A percentile compares a stretch with the other conserved stretches of the same genome.
phyloP scores from a whole-genome alignment of 2,329 filamentous ascomycete species.

The Tricladium varicosporioides region DNA sequence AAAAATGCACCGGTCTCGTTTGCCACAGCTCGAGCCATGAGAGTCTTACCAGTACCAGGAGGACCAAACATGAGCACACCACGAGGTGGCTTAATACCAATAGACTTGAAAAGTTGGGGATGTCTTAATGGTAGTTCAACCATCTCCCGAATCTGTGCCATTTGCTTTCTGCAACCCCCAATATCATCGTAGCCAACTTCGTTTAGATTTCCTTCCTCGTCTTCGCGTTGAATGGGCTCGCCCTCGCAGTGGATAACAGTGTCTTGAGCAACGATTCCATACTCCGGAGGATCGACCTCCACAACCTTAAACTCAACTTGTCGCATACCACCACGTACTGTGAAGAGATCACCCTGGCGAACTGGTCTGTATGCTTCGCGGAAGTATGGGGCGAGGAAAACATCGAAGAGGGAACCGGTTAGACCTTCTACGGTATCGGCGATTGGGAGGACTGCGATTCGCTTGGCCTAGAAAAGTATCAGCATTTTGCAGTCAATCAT shows the following conservation, averaged over 20 bases:
- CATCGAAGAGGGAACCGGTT: conserved; percentile 96
- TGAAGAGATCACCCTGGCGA: conserved; percentile 96
- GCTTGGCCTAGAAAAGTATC: conserved; percentile 72
- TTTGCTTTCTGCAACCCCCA: conserved; percentile 98
- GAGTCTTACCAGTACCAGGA: conserved; percentile 97
- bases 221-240: conserved; percentile 93
- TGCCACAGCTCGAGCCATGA: conserved; percentile 97
- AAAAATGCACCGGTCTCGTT: conserved; percentile 99
- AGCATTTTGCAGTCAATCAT: conserved; percentile 15
- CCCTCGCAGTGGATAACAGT: conserved; percentile 99
- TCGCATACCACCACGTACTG: conserved; percentile 95
- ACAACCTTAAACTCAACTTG: conserved; percentile 99
- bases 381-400: conserved; percentile 99
- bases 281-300: conserved; percentile 96
- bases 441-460: conserved; percentile 96
- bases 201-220: conserved; percentile 98
- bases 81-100: conserved; percentile 98
- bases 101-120: conserved; percentile 99
- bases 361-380: conserved; percentile 97
- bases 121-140: conserved; percentile 95
- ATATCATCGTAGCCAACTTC: conserved; percentile 99
- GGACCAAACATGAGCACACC: conserved; percentile 96
- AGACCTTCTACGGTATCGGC: conserved; percentile 97
- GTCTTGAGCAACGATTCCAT: conserved; percentile 97
- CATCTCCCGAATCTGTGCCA: conserved; percentile 98